These are phyloP conservation scores for Cladosporium sp. DNA, from an alignment of 2,329 filamentous ascomycete genomes.

Conservation along the genomic window DNA sequence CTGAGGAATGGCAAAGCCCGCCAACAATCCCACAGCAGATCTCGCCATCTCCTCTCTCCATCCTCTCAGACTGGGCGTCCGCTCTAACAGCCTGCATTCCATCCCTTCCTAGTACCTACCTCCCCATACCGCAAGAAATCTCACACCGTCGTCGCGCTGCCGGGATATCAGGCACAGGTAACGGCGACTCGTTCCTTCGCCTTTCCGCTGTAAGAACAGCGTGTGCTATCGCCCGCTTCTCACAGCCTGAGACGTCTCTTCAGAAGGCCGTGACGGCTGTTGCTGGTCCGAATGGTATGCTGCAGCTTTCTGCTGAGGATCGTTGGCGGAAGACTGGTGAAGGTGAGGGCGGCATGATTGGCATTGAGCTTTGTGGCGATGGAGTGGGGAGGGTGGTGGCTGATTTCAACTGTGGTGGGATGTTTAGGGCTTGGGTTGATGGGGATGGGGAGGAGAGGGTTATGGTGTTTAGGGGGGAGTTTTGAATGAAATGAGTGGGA, in stretches of 20 bases:
- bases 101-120: conserved; percentile 22
- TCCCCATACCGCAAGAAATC: conserved; percentile 21
- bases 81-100: conserved; percentile 30
- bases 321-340: conserved; percentile 74
- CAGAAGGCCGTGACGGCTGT: conserved; percentile 63
- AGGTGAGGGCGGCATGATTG: conserved; percentile 83
- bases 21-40: background rate
- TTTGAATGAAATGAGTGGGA: background rate
- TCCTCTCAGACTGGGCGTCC: conserved; percentile 1
- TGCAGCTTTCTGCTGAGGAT: conserved; percentile 71
- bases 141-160: conserved; percentile 24
- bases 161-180: conserved; percentile 55
- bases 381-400: conserved; percentile 61
- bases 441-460: conserved; percentile 59
- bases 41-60: conserved; percentile 3
- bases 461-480: conserved; percentile 57
- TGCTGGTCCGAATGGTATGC: conserved; percentile 68
- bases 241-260: conserved; percentile 45
- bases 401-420: conserved; percentile 83
- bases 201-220: conserved; percentile 69
- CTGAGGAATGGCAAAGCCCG: conserved; percentile 68
- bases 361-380: conserved; percentile 63
- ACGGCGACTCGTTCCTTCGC: conserved; percentile 84
- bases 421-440: conserved; percentile 80
- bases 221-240: conserved; percentile 70